Evolutionary conservation across 371 early-diverging fungal species (phyloP).

Genomic region (Mucor racemosus): DNA sequence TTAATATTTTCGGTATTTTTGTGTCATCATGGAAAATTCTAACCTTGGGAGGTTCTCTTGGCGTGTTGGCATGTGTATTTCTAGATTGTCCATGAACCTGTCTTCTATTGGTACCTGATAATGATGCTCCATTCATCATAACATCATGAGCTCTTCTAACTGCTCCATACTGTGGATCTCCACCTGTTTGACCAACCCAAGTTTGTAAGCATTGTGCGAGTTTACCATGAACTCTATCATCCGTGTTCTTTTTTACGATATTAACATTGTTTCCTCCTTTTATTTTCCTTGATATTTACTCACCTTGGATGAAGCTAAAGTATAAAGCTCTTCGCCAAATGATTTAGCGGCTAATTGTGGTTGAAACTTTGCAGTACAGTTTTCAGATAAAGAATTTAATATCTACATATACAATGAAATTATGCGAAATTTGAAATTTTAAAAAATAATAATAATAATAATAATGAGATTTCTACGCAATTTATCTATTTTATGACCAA

Average conservation of each 20-base stretch:
- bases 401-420: constrained; percentile 23
- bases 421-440: neutral
- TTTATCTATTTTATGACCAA: neutral
- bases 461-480: too few species aligned
- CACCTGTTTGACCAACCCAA: constrained; percentile 38
- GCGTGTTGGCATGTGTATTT: neutral
- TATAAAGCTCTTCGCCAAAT: constrained; percentile 46
- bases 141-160: constrained; percentile 38
- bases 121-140: constrained; percentile 28
- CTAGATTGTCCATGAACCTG: constrained; percentile 10
- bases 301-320: constrained; percentile 40
- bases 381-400: constrained; percentile 49
- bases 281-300: neutral
- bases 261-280: neutral
- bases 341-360: constrained; percentile 47
- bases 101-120: constrained; percentile 8
- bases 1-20: neutral
- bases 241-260: constrained; percentile 19
- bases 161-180: constrained; percentile 38
- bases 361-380: constrained; percentile 40
- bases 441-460: too few species aligned
- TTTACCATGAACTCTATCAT: constrained; percentile 44
- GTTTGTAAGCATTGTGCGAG: constrained; percentile 43
- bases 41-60: constrained; percentile 23
- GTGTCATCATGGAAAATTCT: neutral